phyloP scores from a whole-genome alignment of 306 rosid genomes.

The Vigna nakashimae region DNA sequence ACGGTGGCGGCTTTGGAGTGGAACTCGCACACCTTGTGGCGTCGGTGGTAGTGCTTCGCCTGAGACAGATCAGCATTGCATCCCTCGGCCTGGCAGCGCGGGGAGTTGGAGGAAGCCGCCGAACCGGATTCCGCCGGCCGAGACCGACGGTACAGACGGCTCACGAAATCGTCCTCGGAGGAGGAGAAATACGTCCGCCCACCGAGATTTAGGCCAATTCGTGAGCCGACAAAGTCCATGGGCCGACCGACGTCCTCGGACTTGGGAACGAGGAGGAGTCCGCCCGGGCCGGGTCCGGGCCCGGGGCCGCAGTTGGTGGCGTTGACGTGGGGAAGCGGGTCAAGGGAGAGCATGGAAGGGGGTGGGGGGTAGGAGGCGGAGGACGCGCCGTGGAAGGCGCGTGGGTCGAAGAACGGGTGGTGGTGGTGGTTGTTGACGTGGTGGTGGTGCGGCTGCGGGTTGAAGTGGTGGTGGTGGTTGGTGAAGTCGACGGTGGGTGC shows the following conservation, averaged over 20 bases:
- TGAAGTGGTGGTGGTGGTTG: conserved; percentile 39
- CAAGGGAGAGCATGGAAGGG: conserved; percentile 61
- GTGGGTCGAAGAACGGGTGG: conserved; percentile 69
- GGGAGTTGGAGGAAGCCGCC: conserved; percentile 51
- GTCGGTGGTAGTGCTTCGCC: conserved; percentile 96
- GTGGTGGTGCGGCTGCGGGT: conserved; percentile 11
- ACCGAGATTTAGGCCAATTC: conserved; percentile 90
- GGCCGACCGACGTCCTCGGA: conserved; percentile 65
- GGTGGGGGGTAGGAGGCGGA: conserved; percentile 52
- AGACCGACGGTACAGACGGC: conserved; percentile 80
- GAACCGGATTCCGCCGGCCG: conserved; percentile 63
- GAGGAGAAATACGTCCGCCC: conserved; percentile 87
- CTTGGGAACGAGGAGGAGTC: conserved; percentile 66
- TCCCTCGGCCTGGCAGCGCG: conserved; percentile 93
- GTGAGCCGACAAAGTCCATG: conserved; percentile 66
- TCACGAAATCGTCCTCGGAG: conserved; percentile 83
- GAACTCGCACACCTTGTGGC: conserved; percentile 97
- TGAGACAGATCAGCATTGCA: conserved; percentile 92
- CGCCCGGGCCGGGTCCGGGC: conserved; percentile 38
- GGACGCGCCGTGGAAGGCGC: conserved; percentile 61
- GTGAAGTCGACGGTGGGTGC: conserved; percentile 37
- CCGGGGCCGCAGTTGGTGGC: conserved; percentile 40
- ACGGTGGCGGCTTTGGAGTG: conserved; percentile 97
- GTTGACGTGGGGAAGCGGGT: conserved; percentile 53
- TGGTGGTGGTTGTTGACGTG: conserved; percentile 14